phyloP scores from a whole-genome alignment of 2,329 filamentous ascomycete genomes.

The Colletotrichum orchidophilum region DNA sequence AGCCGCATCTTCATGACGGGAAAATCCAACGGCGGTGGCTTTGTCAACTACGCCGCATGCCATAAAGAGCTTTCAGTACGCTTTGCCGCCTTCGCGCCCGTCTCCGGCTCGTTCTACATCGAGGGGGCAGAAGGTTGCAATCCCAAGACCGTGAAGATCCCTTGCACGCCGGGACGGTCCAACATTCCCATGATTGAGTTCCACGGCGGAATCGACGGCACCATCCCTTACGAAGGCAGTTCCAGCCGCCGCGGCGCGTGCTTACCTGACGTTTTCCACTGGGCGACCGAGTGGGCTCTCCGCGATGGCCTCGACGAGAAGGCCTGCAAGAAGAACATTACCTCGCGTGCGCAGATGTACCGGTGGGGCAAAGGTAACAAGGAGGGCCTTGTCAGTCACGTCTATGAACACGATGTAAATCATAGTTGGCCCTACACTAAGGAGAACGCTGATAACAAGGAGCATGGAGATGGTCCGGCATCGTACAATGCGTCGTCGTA shows the following conservation, averaged over 20 bases:
- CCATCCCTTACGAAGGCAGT: slow-evolving; percentile 55
- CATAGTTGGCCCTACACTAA: slow-evolving; percentile 35
- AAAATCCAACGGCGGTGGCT: slow-evolving; percentile 56
- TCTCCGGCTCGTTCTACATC: slow-evolving; percentile 54
- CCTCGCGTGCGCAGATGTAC: background rate
- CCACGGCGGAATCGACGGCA: slow-evolving; percentile 58
- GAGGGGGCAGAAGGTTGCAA: slow-evolving; percentile 44
- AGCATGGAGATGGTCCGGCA: slow-evolving; percentile 30
- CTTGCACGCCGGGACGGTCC: slow-evolving; percentile 47
- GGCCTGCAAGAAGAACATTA: background rate
- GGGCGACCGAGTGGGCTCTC: slow-evolving; percentile 48
- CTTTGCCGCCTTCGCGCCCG: slow-evolving; percentile 53
- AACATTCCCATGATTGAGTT: slow-evolving; percentile 58
- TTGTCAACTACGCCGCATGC: slow-evolving; percentile 53
- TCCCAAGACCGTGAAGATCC: slow-evolving; percentile 45
- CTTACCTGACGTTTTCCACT: slow-evolving; percentile 54
- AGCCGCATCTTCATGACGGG: slow-evolving; percentile 54
- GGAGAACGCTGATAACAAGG: slow-evolving; percentile 33
- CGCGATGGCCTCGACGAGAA: slow-evolving; percentile 39
- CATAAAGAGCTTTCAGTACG: slow-evolving; percentile 44
- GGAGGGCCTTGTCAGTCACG: slow-evolving; percentile 9
- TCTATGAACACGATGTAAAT: slow-evolving; percentile 26
- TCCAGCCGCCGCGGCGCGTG: slow-evolving; percentile 49
- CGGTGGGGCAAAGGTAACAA: slow-evolving; percentile 1
- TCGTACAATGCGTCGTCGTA: slow-evolving; percentile 34